Conservation (phyloP, 805 yeast species). For the Ogataea trehaloabstinens region DNA sequence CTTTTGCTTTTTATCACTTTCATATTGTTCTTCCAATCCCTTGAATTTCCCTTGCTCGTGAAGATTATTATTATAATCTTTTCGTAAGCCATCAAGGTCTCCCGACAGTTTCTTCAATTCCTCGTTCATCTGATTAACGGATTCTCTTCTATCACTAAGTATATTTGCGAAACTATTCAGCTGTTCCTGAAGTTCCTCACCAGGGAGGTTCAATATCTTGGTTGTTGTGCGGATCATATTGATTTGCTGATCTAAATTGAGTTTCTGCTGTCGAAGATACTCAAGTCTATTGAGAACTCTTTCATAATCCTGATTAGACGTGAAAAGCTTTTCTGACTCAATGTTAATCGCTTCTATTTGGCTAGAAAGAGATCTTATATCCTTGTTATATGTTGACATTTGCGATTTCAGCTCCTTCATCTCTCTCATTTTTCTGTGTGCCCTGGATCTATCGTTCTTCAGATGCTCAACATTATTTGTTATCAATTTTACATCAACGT, state of each 20-base stretch:
- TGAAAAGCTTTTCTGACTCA: conserved; percentile 63
- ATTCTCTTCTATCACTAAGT: conserved; percentile 24
- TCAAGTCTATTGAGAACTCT: conserved; percentile 63
- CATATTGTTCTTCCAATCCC: conserved; percentile 29
- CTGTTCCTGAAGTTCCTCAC: conserved; percentile 37
- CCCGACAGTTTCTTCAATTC: conserved; percentile 16
- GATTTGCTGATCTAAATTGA: conserved; percentile 48
- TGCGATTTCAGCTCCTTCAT: conserved; percentile 41
- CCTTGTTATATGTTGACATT: conserved; percentile 43
- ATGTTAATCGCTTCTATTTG: conserved; percentile 53
- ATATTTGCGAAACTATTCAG: conserved; percentile 41
- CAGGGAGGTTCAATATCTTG: conserved; percentile 43
- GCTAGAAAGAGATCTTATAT: conserved; percentile 47
- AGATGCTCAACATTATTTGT: conserved; percentile 79
- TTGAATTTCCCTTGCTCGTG: conserved; percentile 56
- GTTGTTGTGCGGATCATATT: conserved; percentile 48
- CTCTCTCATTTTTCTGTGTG: conserved; percentile 52
- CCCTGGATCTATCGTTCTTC: conserved; percentile 69
- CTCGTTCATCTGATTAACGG: conserved; percentile 11
- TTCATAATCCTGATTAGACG: conserved; percentile 80
- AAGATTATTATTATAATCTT: conserved; percentile 36
- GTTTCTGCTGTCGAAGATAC: conserved; percentile 47
- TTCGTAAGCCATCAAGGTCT: conserved; percentile 25
- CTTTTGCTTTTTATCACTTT: conserved; percentile 16
- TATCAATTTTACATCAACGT: conserved; percentile 68